phyloP scores from a whole-genome alignment of 345 rosid species.

The Citrus hindsii region DNA sequence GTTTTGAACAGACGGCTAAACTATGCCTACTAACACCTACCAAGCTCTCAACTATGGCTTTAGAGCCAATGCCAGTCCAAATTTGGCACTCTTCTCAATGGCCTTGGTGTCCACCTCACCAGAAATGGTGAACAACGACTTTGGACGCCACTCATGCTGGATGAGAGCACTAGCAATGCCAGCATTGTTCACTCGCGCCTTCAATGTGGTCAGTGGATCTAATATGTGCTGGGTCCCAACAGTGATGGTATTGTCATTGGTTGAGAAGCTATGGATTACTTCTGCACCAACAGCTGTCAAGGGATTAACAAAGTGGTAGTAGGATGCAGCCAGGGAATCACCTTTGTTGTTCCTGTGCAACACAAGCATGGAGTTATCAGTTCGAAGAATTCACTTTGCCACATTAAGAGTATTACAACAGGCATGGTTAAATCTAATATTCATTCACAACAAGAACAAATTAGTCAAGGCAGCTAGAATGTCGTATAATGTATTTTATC shows the following conservation, averaged over 20 bases:
- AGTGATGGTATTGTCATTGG: constrained; percentile 66
- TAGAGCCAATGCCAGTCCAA: constrained; percentile 83
- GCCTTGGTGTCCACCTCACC: constrained; percentile 92
- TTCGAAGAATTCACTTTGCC: background rate
- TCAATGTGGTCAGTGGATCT: constrained; percentile 75
- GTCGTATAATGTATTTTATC: background rate
- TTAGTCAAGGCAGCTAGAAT: background rate
- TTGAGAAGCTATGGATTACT: constrained; percentile 68
- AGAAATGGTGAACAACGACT: constrained; percentile 63
- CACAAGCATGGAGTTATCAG: background rate
- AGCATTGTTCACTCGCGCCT: constrained; percentile 69
- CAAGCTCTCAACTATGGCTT: constrained; percentile 50
- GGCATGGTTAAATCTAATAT: no score
- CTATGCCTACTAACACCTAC: constrained; percentile 14
- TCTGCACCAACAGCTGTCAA: constrained; percentile 78
- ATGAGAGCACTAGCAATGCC: constrained; percentile 74
- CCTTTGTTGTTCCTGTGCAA: constrained; percentile 76
- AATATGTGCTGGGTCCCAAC: constrained; percentile 69
- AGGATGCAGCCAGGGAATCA: constrained; percentile 59
- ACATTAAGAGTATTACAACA: background rate
- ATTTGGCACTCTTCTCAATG: constrained; percentile 76
- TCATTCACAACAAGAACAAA: background rate
- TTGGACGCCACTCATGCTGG: constrained; percentile 95
- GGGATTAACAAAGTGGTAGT: constrained; percentile 69
- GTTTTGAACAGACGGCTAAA: constrained; percentile 18